Evolutionary conservation across 306 rosid species (phyloP), one percentile per base, ranked within the genome.

Genomic region (Herpetospermum pedunculosum): DNA sequence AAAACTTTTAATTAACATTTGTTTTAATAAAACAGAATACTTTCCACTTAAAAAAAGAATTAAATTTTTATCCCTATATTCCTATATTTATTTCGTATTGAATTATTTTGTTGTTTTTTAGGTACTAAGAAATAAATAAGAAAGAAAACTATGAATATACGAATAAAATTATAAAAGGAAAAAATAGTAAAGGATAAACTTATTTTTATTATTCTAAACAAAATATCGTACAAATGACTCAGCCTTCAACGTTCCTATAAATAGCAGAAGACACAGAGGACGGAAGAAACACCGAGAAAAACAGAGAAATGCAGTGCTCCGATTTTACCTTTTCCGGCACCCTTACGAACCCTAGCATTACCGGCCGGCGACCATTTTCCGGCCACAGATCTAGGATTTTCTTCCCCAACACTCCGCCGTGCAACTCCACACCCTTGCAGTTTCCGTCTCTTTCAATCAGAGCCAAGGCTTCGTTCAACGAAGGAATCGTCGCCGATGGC

Each of bases 231-330:
- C 43, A 32, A 9, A 32, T 18, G 71, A 38, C 49, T 37, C 71
- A 37, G 69, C 43, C 1, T 35, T 54, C 23, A 18, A 35, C 18
- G 15, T 63, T 47, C 8, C n/a, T 37, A 64, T 64, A 64, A 64
- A 64, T 64, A 35, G 0, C 2, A 2, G 35, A 40, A 37, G 3
- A 10, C 14, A 4, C 32, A 67, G 13, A 37, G 49, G 1, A 18
- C 41, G n/a, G 28, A 19, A 13, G 19, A 28, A 3, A 34, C 3
- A 53, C 76, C 38, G 50, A 18, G 52, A 68, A 5, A 35, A 15
- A 41, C 35, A 16, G 26, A 75, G 80, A 77, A 30, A 92, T 92
- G 98, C 82, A 77, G 14, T 79, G 85, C 86, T 49, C 74, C 49
- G 86, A 77, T 41, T 55, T 86, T 46, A 67, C 85, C 5, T 72